Evolutionary conservation across 1,139 yeast genomes (phyloP), one percentile per base, ranked within the genome.

Genomic region (Pichia sp.): DNA sequence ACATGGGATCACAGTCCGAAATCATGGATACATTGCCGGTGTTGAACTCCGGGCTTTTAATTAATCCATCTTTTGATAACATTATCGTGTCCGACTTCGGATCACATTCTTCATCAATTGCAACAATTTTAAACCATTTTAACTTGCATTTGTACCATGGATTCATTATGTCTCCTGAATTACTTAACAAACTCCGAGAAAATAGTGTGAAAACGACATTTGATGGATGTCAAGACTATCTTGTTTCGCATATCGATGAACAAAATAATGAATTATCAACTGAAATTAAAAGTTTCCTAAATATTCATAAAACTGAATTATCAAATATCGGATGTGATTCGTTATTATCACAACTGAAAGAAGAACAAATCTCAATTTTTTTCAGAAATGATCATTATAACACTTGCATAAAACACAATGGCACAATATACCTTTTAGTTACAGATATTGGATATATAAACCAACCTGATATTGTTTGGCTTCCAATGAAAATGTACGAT

Each of bases 321-420:
- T 85, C 96, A 0, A 64, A 63, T 2, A 62, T 65, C 39, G 96
- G 96, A 0, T 57, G 86, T 1, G 40, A 51, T 6, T 32, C 61
- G 19, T 61, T 63, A 3, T 55, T 69, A 14, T 15, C 20, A 9
- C 10, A 28, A 2, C 59, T 84, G 37, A 59, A 67, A 37, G 62
- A 68, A 13, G 69, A 70, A 19, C 62, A 78, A 26, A 69, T 82
- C 47, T 70, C 78, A 1, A 76, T 88, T 0, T 72, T 88, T 45
- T 88, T 88, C 65, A 69, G 95, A 53, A 88, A 88, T 60, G 86
- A 87, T 60, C 96, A 87, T 60, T 88, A 85, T 61, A 74, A 76
- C 45, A 83, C 95, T 0, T 61, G 87, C 13, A 73, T 73, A 56
- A 83, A 82, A 55, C 68, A 69, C 37, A 57, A 62, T 34, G 61